Percentiles rank a stretch among this genome's conserved stretches.
Evolutionary conservation across 1,139 yeast genomes (phyloP).

Genomic region (Eremothecium coryli): DNA sequence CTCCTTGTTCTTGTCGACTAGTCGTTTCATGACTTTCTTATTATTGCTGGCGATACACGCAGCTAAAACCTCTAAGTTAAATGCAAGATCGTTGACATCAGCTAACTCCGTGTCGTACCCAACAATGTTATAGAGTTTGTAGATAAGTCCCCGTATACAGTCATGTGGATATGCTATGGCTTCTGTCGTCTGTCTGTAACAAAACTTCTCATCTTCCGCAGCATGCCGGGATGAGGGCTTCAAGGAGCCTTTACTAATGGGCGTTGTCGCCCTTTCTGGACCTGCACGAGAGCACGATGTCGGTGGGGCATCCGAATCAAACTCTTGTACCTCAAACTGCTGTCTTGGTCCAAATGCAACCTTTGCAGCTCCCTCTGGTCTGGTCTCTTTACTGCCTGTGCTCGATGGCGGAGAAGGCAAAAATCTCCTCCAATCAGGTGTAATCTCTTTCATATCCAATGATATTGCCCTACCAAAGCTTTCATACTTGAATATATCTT

Average conservation of each 20-base stretch:
- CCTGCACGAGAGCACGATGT: slow-evolving; percentile 4
- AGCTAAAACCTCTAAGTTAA: slow-evolving; percentile 5
- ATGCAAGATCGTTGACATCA: slow-evolving; percentile 6
- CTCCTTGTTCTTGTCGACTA: slow-evolving; percentile 4
- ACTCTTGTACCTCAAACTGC: slow-evolving; percentile 4
- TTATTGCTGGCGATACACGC: slow-evolving; percentile 5
- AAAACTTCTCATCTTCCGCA: slow-evolving; percentile 4
- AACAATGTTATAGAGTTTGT: slow-evolving; percentile 4
- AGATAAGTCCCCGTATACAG: slow-evolving; percentile 2
- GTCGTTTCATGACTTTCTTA: slow-evolving; percentile 3
- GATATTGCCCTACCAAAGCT: slow-evolving; percentile 3
- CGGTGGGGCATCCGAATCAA: slow-evolving; percentile 4
- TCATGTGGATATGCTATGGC: slow-evolving; percentile 4
- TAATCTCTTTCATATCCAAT: slow-evolving; percentile 4
- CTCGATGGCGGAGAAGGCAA: slow-evolving; percentile 4
- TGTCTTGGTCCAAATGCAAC: slow-evolving; percentile 3
- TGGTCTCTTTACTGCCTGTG: slow-evolving; percentile 4
- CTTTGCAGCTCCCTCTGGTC: slow-evolving; percentile 2
- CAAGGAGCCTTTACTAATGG: slow-evolving; percentile 1
- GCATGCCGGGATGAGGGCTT: slow-evolving; percentile 5
- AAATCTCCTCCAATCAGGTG: slow-evolving; percentile 4
- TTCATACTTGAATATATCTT: slow-evolving; percentile 1
- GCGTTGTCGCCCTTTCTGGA: slow-evolving; percentile 1
- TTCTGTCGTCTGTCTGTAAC: slow-evolving; percentile 5
- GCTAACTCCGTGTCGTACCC: slow-evolving; percentile 4